Base-by-base conservation (phyloP, 139 green algal species). In the Zygnema cylindricum region DNA sequence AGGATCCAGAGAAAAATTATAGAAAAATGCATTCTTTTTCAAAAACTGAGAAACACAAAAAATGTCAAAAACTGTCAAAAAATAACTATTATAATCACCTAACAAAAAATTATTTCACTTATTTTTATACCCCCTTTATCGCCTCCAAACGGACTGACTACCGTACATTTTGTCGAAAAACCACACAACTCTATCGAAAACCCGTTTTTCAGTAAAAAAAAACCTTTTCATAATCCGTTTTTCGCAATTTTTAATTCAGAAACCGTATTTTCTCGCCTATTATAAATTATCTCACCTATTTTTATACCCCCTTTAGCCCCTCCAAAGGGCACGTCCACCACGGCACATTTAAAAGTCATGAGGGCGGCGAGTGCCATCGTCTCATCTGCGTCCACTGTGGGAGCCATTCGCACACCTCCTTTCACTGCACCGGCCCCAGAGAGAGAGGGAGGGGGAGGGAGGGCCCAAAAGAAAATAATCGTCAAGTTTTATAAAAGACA, bases 261-360 rank as follows among this genome's bases (percentile, higher is more conserved):
- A 73, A 73, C 57, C 30, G 57, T 73, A 73, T 73, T n/a, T n/a
- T 73, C 30, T n/a, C 30, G 57, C 30, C 30, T 73, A 73, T n/a
- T 73, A n/a, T 69, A 81, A 35, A 81, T 40, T 69, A 43, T 33
- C 81, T 0, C 36, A 92, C 87, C 87, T 1, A 92, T 92, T 38
- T 92, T 92, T 89, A 93, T 93, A 41, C 92, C 92, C 3, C 93
- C 95, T 93, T 98, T 98, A 77, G 96, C 96, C 1, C 96, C 96
- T 1, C 96, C 97, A 94, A 98, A 99, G 0, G 97, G 97, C 22
- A 99, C 95, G 88, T 98, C 95, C 94, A 98, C 95, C 3, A 98
- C 91, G 0, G 97, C 97, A 0, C 97, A 98, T 91, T 99, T 99
- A 96, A 95, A 98, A 0, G 96, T 98, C 95, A 98, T 98, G n/a